phyloP scores from a whole-genome alignment of 2,329 filamentous ascomycete genomes.

The Malbranchea cinnamomea region DNA sequence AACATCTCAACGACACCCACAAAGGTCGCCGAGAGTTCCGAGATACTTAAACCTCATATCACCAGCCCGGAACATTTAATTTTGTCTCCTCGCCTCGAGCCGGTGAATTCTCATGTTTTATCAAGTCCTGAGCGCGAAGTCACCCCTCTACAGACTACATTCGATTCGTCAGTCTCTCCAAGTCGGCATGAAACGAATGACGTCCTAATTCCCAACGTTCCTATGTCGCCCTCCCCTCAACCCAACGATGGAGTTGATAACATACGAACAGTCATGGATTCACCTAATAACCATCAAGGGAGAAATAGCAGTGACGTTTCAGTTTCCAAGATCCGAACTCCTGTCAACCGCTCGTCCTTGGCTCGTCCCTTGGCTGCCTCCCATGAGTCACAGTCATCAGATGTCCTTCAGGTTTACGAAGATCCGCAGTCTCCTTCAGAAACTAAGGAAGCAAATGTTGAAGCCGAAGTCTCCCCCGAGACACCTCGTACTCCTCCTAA shows the following conservation, averaged over 20 bases:
- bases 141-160: too few relatives aligned
- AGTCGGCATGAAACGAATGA: too few relatives aligned
- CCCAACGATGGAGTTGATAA: too few relatives aligned
- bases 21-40: too few relatives aligned
- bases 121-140: too few relatives aligned
- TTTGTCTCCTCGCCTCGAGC: neutral
- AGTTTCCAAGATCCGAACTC: conserved; percentile 8
- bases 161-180: too few relatives aligned
- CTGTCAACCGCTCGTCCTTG: conserved; percentile 6
- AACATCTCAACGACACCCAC: too few relatives aligned
- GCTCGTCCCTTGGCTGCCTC: conserved; percentile 15
- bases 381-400: conserved; percentile 16
- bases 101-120: too few relatives aligned
- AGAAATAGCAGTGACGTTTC: conserved; percentile 6
- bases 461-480: conserved; percentile 9
- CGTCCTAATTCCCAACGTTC: too few relatives aligned
- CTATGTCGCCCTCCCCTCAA: too few relatives aligned
- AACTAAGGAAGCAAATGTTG: conserved; percentile 14
- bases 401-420: conserved; percentile 35
- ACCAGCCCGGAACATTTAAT: neutral
- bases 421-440: conserved; percentile 32
- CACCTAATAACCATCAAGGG: conserved; percentile 4
- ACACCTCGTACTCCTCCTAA: conserved; percentile 14
- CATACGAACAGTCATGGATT: too few relatives aligned
- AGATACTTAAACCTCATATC: neutral